These are phyloP conservation scores for Halophytophthora batemanensis DNA, from an alignment of 352 stramenopile species.

Conservation along the genomic window DNA sequence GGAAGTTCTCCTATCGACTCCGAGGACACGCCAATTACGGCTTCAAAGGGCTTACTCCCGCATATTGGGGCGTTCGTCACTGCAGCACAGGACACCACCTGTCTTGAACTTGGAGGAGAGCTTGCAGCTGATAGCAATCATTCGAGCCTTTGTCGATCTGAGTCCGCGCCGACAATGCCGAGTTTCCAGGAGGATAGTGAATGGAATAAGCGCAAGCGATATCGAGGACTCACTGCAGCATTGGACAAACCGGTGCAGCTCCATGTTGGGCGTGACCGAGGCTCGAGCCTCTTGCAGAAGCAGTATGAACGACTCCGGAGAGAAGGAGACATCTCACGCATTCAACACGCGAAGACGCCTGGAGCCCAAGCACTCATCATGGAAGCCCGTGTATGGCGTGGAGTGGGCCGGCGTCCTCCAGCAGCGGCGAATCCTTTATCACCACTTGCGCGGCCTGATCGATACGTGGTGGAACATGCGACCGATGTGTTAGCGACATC, in stretches of 20 bases:
- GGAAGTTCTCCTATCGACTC: neutral
- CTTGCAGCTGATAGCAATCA: neutral
- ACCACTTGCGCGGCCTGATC: constrained; percentile 33
- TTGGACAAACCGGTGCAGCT: constrained; percentile 26
- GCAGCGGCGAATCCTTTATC: constrained; percentile 13
- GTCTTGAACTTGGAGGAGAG: neutral
- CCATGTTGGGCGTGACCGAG: constrained; percentile 37
- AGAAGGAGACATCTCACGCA: constrained; percentile 27
- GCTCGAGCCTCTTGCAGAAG: constrained; percentile 46
- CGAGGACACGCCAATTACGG: neutral
- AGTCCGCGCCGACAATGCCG: constrained; percentile 44
- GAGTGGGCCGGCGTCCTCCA: constrained; percentile 32
- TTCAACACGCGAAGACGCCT: constrained; percentile 42
- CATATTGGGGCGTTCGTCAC: constrained; percentile 8
- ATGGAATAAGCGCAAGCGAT: constrained; percentile 30
- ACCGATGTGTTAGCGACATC: constrained; percentile 23
- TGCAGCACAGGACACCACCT: neutral
- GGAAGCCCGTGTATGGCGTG: constrained; percentile 35
- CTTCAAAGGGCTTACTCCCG: constrained; percentile 7
- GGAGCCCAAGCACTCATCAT: constrained; percentile 37
- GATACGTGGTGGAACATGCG: constrained; percentile 33
- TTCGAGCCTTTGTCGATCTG: constrained; percentile 26
- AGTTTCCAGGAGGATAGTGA: constrained; percentile 18
- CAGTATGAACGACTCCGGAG: constrained; percentile 37
- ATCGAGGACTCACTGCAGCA: constrained; percentile 38